Evolutionary conservation across 176 grass and related monocot genomes (phyloP).

Genomic region (Triticum monococcum): DNA sequence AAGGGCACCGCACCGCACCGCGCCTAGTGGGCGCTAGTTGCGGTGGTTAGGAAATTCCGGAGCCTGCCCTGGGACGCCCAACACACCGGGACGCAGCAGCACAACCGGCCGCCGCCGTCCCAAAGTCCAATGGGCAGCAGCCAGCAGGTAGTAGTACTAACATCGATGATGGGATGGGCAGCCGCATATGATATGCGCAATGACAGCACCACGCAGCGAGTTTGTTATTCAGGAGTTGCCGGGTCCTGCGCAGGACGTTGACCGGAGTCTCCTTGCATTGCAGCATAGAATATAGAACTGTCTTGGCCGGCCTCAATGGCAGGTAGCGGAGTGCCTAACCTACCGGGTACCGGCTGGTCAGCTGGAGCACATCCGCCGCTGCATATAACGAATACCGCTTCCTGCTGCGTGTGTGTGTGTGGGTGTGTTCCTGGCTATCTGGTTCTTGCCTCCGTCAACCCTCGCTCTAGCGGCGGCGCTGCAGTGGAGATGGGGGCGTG

Average conservation of each 20-base stretch:
- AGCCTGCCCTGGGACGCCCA: neutral
- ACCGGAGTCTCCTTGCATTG: neutral
- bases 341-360: neutral
- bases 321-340: neutral
- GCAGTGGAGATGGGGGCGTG: conserved; percentile 47
- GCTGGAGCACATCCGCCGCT: neutral
- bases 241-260: conserved; percentile 30
- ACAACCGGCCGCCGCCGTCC: neutral
- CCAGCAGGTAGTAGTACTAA: neutral
- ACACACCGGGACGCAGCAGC: neutral
- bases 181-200: neutral
- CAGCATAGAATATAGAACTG: neutral
- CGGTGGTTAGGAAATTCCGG: neutral
- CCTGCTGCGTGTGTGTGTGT: neutral
- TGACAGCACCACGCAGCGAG: neutral
- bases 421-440: neutral
- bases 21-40: neutral
- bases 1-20: neutral
- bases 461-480: neutral
- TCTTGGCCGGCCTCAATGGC: neutral
- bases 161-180: neutral
- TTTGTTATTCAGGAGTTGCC: conserved; percentile 24
- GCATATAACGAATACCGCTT: neutral
- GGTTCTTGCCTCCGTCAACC: neutral
- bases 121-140: conserved; percentile 2